These are phyloP conservation scores for Purshia tridentata DNA, from an alignment of 306 rosid species.

Conservation along the genomic window DNA sequence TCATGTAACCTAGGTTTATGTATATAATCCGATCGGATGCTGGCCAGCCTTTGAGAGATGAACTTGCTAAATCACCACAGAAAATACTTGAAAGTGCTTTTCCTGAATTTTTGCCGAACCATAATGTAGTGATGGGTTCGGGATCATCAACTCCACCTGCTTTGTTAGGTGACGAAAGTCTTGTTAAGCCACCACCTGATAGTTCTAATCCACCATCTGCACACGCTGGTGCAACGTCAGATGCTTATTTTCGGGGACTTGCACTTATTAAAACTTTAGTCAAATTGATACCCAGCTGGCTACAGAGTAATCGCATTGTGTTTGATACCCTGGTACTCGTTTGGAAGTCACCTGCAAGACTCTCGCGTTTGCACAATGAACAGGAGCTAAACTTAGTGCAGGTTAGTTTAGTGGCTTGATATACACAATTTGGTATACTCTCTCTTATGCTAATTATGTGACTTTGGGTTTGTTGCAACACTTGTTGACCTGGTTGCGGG, in stretches of 20 bases:
- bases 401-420: slow-evolving; percentile 47
- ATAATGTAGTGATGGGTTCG: slow-evolving; percentile 57
- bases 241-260: slow-evolving; percentile 93
- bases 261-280: slow-evolving; percentile 85
- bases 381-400: slow-evolving; percentile 90
- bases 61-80: slow-evolving; percentile 95
- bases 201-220: slow-evolving; percentile 51
- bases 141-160: slow-evolving; percentile 58
- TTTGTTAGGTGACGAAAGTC: slow-evolving; percentile 66
- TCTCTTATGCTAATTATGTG: slow-evolving; percentile 8
- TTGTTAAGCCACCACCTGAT: slow-evolving; percentile 56
- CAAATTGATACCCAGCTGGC: slow-evolving; percentile 90
- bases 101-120: slow-evolving; percentile 67
- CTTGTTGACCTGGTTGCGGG: not conserved
- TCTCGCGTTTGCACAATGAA: slow-evolving; percentile 84
- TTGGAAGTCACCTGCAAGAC: slow-evolving; percentile 94
- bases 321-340: slow-evolving; percentile 83
- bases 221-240: slow-evolving; percentile 49
- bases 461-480: not conserved
- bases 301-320: slow-evolving; percentile 76
- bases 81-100: slow-evolving; percentile 89
- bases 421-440: not conserved
- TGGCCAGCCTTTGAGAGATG: slow-evolving; percentile 93
- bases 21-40: slow-evolving; percentile 89
- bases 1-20: slow-evolving; percentile 65